A percentile compares a stretch with the other conserved stretches of the same genome.
phyloP scores from a whole-genome alignment of 1,139 yeast genomes.

The Meyerozyma smithsonii region DNA sequence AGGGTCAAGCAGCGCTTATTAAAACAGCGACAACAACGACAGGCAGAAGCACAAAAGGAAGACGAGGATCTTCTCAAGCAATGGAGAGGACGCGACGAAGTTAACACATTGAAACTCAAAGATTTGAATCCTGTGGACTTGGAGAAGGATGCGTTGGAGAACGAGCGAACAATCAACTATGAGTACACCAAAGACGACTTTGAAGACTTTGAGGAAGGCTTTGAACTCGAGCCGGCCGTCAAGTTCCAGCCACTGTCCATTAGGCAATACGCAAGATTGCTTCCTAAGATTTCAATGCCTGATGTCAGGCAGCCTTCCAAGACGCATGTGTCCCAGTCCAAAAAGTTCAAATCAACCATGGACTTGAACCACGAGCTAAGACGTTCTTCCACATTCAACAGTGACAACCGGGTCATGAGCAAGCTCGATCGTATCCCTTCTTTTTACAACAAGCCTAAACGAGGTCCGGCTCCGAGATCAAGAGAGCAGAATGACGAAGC shows the following conservation, averaged over 20 bases:
- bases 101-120: slow-evolving; percentile 27
- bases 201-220: slow-evolving; percentile 39
- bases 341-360: slow-evolving; percentile 31
- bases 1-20: background rate
- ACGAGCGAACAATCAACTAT: slow-evolving; percentile 32
- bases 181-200: slow-evolving; percentile 36
- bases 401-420: slow-evolving; percentile 29
- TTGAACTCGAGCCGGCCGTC: slow-evolving; percentile 19
- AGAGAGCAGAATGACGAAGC: slow-evolving; percentile 12
- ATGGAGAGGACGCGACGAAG: slow-evolving; percentile 21
- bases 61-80: slow-evolving; percentile 18
- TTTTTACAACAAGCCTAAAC: slow-evolving; percentile 22
- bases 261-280: slow-evolving; percentile 7
- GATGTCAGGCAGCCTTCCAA: slow-evolving; percentile 12
- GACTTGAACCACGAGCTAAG: slow-evolving; percentile 16
- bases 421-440: slow-evolving; percentile 43
- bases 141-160: slow-evolving; percentile 26
- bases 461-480: slow-evolving; percentile 7
- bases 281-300: slow-evolving; percentile 26
- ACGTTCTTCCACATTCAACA: slow-evolving; percentile 26
- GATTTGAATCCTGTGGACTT: slow-evolving; percentile 19
- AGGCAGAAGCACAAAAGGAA: slow-evolving; percentile 4
- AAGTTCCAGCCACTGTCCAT: slow-evolving; percentile 10
- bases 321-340: slow-evolving; percentile 7
- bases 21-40: slow-evolving; percentile 5